Evolutionary conservation across 768 basidiomycete genomes (phyloP), one percentile per base, ranked within the genome.

Genomic region (Tulasnella sp.): DNA sequence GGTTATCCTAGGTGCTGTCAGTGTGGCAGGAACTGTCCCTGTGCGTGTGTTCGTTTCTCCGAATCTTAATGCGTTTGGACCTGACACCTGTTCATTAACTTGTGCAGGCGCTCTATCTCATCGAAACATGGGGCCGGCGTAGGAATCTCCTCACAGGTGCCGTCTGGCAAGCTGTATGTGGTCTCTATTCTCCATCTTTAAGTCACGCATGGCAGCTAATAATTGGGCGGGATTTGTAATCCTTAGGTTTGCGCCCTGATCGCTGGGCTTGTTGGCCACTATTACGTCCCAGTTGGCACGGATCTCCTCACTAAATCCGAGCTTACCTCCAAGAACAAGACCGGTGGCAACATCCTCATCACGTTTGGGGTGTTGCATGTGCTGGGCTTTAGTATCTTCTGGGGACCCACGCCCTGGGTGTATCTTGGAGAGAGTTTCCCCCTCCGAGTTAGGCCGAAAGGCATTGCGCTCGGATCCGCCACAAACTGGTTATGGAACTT

Each of bases 391-490:
- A 80, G 80, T 1, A 77, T 83, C 61, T 87, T 85, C 72, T 88
- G 85, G 85, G 86, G 85, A 11, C 83, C 84, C 5, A 83, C 80
- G 32, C 84, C 84, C 64, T 83, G 81, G 81, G 85, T 86, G 4
- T 86, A 86, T 66, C 77, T 86, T 30, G 85, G 85, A 53, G 86
- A 88, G 74, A 83, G 81, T 19, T 89, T 88, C 78, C 88, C 86
- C 13, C 79, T 89, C 23, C 82, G 86, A 49, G 84, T 90, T 47
- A 78, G 86, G 59, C 78, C 88, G 4, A 88, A 88, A 70, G 75
- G 78, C 64, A 88, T 89, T 67, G 86, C 86, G 0, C 74, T 88
- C n/a, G 85, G 85, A 8, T 83, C 82, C 43, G 78, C 78, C 0
- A 73, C 77, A 26, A 71, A 80, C 42, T 45, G 21, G 76, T 61